These are phyloP conservation scores for Naganishia friedmannii DNA, from an alignment of 768 basidiomycete genomes.

Conservation along the genomic window DNA sequence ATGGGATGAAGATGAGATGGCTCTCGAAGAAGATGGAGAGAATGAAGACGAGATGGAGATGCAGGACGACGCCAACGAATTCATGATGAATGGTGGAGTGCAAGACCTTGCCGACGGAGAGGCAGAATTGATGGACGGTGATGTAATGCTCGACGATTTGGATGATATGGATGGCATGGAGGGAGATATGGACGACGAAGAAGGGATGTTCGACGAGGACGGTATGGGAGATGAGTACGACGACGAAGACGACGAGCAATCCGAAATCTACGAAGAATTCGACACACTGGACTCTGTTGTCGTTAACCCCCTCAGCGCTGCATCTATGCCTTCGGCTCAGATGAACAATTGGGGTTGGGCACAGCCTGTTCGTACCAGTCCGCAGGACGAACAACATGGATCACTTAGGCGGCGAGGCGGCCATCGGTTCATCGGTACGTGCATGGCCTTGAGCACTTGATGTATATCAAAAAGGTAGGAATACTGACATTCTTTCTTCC, in stretches of 20 bases:
- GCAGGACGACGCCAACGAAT: constrained; percentile 54
- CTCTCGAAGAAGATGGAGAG: constrained; percentile 34
- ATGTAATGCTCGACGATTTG: constrained; percentile 13
- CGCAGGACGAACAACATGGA: constrained; percentile 11
- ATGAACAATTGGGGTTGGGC: constrained; percentile 39
- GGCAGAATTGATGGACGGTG: constrained; percentile 23
- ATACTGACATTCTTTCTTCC: background rate
- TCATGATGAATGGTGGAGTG: constrained; percentile 20
- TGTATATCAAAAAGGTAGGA: background rate
- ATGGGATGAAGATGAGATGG: constrained; percentile 39
- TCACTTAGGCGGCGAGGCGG: constrained; percentile 6
- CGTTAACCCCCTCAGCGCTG: constrained; percentile 31
- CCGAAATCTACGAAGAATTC: constrained; percentile 25
- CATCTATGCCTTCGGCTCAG: constrained; percentile 11
- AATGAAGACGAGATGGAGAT: constrained; percentile 33
- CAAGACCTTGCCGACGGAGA: constrained; percentile 16
- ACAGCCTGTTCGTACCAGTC: constrained; percentile 26
- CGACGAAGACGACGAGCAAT: constrained; percentile 32
- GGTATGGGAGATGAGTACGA: constrained; percentile 21
- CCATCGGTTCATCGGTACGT: constrained; percentile 25
- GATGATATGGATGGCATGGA: constrained; percentile 45
- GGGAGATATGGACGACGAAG: constrained; percentile 58
- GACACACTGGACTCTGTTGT: constrained; percentile 27
- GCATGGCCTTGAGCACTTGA: background rate
- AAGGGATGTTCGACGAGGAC: constrained; percentile 54